Evolutionary conservation across 441 rosid species (phyloP).

Genomic region (Bruguiera hainesii): DNA sequence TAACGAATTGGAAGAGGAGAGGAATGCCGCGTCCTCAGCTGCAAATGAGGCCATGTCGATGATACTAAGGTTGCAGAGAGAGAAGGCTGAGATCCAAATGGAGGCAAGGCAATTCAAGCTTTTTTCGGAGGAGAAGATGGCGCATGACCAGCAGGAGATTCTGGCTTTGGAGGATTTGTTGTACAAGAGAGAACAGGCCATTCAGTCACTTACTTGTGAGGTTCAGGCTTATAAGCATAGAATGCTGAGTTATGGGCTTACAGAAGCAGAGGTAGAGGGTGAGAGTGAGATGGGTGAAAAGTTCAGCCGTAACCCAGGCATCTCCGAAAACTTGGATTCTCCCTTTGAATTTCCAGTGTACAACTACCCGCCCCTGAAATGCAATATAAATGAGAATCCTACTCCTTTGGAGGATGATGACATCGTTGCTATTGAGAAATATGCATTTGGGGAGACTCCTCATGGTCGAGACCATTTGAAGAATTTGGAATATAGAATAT

Average conservation of each 20-base stretch:
- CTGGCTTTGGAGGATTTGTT: constrained; percentile 69
- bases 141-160: constrained; percentile 84
- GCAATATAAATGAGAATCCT: constrained; percentile 58
- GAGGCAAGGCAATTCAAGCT: constrained; percentile 90
- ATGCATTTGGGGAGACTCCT: constrained; percentile 65
- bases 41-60: constrained; percentile 98
- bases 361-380: constrained; percentile 79
- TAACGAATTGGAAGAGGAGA: constrained; percentile 82
- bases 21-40: constrained; percentile 90
- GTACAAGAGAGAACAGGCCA: constrained; percentile 83
- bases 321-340: constrained; percentile 37
- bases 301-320: constrained; percentile 35
- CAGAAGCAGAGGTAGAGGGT: constrained; percentile 64
- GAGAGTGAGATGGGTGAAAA: constrained; percentile 44
- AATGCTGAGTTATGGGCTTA: constrained; percentile 86
- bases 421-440: constrained; percentile 67
- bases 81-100: constrained; percentile 94
- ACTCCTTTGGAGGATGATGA: constrained; percentile 54
- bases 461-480: constrained; percentile 42
- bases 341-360: constrained; percentile 44
- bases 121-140: constrained; percentile 87
- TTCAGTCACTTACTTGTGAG: constrained; percentile 77
- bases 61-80: constrained; percentile 95
- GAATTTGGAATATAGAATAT: constrained; percentile 69
- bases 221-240: constrained; percentile 85